These are phyloP conservation scores for Bjerkandera adusta DNA, from an alignment of 1,284 basidiomycete genomes.

Conservation along the genomic window DNA sequence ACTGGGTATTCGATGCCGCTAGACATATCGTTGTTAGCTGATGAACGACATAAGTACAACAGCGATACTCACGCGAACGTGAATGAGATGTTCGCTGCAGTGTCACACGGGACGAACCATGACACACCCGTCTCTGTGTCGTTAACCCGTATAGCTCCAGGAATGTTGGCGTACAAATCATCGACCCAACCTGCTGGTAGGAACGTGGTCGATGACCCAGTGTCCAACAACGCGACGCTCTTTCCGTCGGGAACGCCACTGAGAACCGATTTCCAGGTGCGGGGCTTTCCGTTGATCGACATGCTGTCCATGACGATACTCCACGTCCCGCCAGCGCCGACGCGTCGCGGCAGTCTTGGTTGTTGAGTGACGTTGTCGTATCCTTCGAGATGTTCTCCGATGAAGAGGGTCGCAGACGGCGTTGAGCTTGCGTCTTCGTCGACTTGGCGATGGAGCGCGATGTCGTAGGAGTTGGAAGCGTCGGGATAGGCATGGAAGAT, in stretches of 20 bases:
- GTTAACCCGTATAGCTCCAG: slow-evolving; percentile 21
- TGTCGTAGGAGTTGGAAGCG: slow-evolving; percentile 24
- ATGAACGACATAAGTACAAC: slow-evolving; percentile 8
- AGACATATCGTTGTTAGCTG: slow-evolving; percentile 1
- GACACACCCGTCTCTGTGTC: slow-evolving; percentile 8
- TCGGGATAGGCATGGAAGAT: slow-evolving; percentile 22
- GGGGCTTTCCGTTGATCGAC: slow-evolving; percentile 24
- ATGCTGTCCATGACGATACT: slow-evolving; percentile 26
- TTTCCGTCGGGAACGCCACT: slow-evolving; percentile 23
- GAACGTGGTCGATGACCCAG: slow-evolving; percentile 26
- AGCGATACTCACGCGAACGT: slow-evolving; percentile 24
- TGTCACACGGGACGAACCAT: slow-evolving; percentile 29
- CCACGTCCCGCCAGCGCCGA: slow-evolving; percentile 34
- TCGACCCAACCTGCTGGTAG: slow-evolving; percentile 25
- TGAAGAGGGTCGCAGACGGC: slow-evolving; percentile 26
- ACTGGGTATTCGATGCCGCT: slow-evolving; percentile 19
- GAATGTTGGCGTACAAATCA: slow-evolving; percentile 26
- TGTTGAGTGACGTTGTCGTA: slow-evolving; percentile 20
- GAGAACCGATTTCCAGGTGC: slow-evolving; percentile 24
- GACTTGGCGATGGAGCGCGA: slow-evolving; percentile 24
- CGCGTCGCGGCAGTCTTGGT: slow-evolving; percentile 36
- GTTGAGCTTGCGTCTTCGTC: slow-evolving; percentile 20
- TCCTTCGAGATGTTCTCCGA: slow-evolving; percentile 23
- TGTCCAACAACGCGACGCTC: slow-evolving; percentile 25
- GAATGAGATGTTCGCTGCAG: slow-evolving; percentile 22